Evolutionary conservation across 345 rosid species (phyloP), one percentile per base, ranked within the genome.

Genomic region (Fremontodendron californicum): DNA sequence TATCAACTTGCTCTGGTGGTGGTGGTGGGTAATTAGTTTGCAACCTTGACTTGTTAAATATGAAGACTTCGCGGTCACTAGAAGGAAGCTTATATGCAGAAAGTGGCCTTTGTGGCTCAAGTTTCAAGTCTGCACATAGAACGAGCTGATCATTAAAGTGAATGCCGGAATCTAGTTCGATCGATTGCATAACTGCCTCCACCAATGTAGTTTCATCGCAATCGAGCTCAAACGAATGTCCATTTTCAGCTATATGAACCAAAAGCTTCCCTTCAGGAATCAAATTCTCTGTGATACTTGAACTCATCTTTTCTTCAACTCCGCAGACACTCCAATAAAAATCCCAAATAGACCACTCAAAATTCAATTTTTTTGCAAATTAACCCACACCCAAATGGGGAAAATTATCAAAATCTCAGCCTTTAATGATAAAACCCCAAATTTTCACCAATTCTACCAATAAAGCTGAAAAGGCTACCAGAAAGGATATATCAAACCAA

Each of bases 191-290:
- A 52, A 96, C 95, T 8, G 84, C 81, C 70, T 91, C 98, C 61
- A 96, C 99, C 18, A 80, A 81, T 62, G 91, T 88, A 3, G 87
- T 81, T 75, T 86, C 94, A 78, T 85, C 75, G 82, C 97, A 94
- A 10, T 88, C 88, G 31, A 94, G 87, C 78, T 85, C 91, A 78
- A 86, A 88, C 2, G 97, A 90, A 74, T 74, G 94, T 16, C 99
- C 99, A 79, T 94, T 89, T 81, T 96, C 98, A 27, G 99, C 94
- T 79, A 94, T 81, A 77, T 91, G 92, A 75, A 96, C 92, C 78
- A 88, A 80, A 79, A 96, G 97, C 87, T 88, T 96, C 75, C 88
- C 94, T 46, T 70, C 87, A 63, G 82, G 86, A 84, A 88, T 83
- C 37, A 79, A 83, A 61, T 82, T 86, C 72, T 81, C 89, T 1